A percentile compares a stretch with the other conserved stretches of the same genome.
These are phyloP conservation scores for Ruellia speciosa DNA, from an alignment of 305 asterid species.

Conservation along the genomic window DNA sequence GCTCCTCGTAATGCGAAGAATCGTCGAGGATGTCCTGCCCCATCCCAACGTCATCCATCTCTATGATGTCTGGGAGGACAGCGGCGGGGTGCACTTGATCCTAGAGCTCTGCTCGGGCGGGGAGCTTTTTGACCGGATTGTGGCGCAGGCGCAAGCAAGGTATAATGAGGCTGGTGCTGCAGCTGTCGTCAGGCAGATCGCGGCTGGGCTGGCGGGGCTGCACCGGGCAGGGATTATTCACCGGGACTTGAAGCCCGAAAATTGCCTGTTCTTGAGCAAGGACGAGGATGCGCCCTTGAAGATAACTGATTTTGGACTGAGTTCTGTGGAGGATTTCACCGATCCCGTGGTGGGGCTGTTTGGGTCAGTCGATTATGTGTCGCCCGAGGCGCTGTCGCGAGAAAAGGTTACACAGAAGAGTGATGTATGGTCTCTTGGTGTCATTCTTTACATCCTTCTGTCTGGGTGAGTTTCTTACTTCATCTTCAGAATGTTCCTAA, in stretches of 20 bases:
- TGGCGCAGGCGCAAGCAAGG: constrained; percentile 49
- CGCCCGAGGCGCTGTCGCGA: constrained; percentile 66
- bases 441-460: constrained; percentile 70
- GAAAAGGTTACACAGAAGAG: constrained; percentile 43
- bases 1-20: constrained; percentile 67
- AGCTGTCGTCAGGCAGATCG: constrained; percentile 56
- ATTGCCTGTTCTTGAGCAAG: constrained; percentile 56
- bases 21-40: constrained; percentile 77
- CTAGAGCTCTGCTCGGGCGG: constrained; percentile 76
- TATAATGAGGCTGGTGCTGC: constrained; percentile 65
- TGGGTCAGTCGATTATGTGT: constrained; percentile 75
- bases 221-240: constrained; percentile 59
- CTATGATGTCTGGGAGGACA: constrained; percentile 58
- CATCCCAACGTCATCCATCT: constrained; percentile 79
- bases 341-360: constrained; percentile 75
- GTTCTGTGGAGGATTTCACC: constrained; percentile 69
- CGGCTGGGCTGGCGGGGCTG: constrained; percentile 50
- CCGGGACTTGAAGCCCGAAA: constrained; percentile 80
- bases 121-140: constrained; percentile 71
- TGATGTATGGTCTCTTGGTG: constrained; percentile 82
- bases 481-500: not conserved
- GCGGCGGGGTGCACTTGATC: constrained; percentile 51
- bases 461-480: constrained; percentile 60
- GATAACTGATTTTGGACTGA: constrained; percentile 79
- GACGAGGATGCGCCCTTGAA: constrained; percentile 60